phyloP scores from a whole-genome alignment of 1,284 basidiomycete species.

The Ganoderma lucidum region DNA sequence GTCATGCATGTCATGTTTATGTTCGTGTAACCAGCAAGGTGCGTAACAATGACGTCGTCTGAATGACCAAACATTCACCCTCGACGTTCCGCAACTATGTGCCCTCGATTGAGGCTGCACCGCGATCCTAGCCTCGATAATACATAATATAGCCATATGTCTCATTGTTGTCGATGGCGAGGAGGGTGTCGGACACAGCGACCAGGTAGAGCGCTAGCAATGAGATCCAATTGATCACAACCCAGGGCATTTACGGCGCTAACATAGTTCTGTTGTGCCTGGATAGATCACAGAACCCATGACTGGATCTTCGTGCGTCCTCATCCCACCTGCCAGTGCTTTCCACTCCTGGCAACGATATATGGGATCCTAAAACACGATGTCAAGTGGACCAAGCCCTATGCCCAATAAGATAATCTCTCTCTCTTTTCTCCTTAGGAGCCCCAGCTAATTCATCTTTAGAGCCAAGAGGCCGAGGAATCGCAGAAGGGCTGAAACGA shows the following conservation, averaged over 20 bases:
- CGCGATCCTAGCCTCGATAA: not conserved
- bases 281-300: not conserved
- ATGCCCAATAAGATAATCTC: not conserved
- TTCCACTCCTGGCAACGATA: not conserved
- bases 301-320: not conserved
- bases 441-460: not conserved
- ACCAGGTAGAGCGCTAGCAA: not conserved
- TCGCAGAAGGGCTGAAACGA: not conserved
- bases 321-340: not conserved
- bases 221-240: not conserved
- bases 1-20: not conserved
- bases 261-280: not conserved
- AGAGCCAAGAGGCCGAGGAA: not conserved
- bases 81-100: not conserved
- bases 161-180: constrained; percentile 2
- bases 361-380: not conserved
- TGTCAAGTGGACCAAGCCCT: not conserved
- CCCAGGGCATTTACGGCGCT: not conserved
- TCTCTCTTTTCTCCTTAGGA: not conserved
- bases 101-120: not conserved
- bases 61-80: not conserved
- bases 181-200: not conserved
- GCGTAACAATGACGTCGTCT: not conserved
- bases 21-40: not conserved
- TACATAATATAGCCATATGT: not conserved